Evolutionary conservation across 306 rosid genomes (phyloP).

Genomic region (Cicer chorassanicum): DNA sequence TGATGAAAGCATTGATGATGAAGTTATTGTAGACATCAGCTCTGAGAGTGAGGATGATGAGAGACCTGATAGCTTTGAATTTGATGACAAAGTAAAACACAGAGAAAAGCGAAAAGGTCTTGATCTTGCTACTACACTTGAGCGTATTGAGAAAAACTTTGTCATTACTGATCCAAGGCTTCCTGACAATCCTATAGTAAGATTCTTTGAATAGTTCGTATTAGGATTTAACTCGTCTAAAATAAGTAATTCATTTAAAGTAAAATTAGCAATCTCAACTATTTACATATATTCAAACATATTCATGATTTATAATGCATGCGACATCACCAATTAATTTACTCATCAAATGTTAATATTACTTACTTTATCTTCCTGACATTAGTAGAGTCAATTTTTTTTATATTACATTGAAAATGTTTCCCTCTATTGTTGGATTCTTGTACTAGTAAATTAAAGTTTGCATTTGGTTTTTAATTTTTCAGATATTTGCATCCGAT

Average conservation of each 20-base stretch:
- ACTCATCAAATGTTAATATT: background rate
- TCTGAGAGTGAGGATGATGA: slow-evolving; percentile 66
- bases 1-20: slow-evolving; percentile 54
- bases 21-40: slow-evolving; percentile 40
- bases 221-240: background rate
- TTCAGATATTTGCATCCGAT: slow-evolving; percentile 96
- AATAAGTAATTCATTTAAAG: background rate
- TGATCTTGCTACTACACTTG: slow-evolving; percentile 97
- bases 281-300: background rate
- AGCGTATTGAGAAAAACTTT: slow-evolving; percentile 96
- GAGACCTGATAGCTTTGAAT: slow-evolving; percentile 57
- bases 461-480: slow-evolving; percentile 35
- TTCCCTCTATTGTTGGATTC: slow-evolving; percentile 29
- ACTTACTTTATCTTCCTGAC: background rate
- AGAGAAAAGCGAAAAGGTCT: slow-evolving; percentile 94
- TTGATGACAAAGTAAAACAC: slow-evolving; percentile 64
- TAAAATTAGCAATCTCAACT: background rate
- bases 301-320: background rate
- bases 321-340: background rate
- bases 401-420: background rate
- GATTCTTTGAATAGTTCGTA: slow-evolving; percentile 34
- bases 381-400: background rate
- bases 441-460: slow-evolving; percentile 9
- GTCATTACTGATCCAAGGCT: slow-evolving; percentile 99
- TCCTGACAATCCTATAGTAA: slow-evolving; percentile 98